Evolutionary conservation across 768 basidiomycete genomes (phyloP).

Genomic region (Gloeophyllum trabeum): DNA sequence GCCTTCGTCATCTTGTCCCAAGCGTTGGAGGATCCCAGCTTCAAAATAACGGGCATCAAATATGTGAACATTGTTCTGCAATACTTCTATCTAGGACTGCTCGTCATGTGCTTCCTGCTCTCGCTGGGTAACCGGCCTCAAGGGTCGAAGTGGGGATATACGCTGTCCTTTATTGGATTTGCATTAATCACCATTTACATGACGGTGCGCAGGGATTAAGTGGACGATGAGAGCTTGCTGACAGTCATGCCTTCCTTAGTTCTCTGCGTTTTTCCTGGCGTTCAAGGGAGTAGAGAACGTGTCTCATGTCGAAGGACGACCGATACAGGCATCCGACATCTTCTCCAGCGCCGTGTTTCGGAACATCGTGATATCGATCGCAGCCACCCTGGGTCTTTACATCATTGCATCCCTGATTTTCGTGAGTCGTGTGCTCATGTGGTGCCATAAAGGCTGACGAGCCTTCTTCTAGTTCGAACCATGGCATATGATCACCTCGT

Average conservation of each 20-base stretch:
- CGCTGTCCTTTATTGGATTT: slow-evolving; percentile 77
- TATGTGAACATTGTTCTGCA: slow-evolving; percentile 69
- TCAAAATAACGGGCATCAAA: slow-evolving; percentile 50
- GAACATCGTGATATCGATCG: slow-evolving; percentile 75
- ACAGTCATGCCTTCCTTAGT: slow-evolving; percentile 24
- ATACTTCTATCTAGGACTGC: slow-evolving; percentile 80
- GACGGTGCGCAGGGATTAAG: slow-evolving; percentile 46
- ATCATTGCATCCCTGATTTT: slow-evolving; percentile 73
- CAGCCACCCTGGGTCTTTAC: slow-evolving; percentile 88
- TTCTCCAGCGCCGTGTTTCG: slow-evolving; percentile 76
- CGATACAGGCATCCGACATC: slow-evolving; percentile 43
- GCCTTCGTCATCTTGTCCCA: slow-evolving; percentile 71
- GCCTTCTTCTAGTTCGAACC: slow-evolving; percentile 67
- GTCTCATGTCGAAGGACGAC: slow-evolving; percentile 28
- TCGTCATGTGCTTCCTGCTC: slow-evolving; percentile 82
- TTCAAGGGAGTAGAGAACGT: slow-evolving; percentile 68
- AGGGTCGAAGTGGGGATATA: slow-evolving; percentile 83
- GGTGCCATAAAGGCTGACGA: background rate
- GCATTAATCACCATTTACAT: slow-evolving; percentile 92
- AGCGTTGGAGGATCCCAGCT: slow-evolving; percentile 58
- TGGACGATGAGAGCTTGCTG: background rate
- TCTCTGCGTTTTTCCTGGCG: slow-evolving; percentile 72
- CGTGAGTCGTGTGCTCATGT: slow-evolving; percentile 36
- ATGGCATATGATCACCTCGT: slow-evolving; percentile 97
- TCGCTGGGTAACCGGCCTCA: slow-evolving; percentile 88